Base-by-base conservation (phyloP, 139 green algal genomes). In the Closterium sp. region DNA sequence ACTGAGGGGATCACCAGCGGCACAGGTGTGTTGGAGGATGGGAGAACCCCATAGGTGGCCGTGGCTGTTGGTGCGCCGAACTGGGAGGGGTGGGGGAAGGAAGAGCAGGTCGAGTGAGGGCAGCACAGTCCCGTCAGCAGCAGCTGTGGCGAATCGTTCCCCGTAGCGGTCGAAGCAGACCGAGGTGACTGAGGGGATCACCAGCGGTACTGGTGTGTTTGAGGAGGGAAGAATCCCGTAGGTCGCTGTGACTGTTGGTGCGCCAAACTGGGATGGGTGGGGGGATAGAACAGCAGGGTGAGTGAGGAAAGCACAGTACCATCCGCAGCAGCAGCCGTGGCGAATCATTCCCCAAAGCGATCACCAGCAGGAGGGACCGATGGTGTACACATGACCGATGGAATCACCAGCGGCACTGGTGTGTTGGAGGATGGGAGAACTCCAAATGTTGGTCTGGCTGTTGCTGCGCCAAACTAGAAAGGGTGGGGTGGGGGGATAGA, bases 1-100 rank as follows among this genome's bases (percentile, higher is more conserved):
- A 93, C 91, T 8, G 91, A 91, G 69, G 89, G 81, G n/a, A 91
- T 86, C 81, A 86, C 31, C 0, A 89, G 32, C 21, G 90, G 90
- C 84, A 90, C 34, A 5, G 90, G 55, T 30, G 84, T 34, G 84
- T 81, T 91, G 85, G 84, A 10, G 1, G 90, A 28, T 81, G 90
- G 90, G 5, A 92, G 90, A 4, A 92, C 90, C 16, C 90, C 90
- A 5, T 92, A 92, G 1, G 90, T 92, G 33, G 90, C 90, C 2
- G 84, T 84, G 1, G 90, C 90, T 28, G 84, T 34, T 33, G 23
- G 16, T 12, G 33, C 34, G 10, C 90, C 90, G 66, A 92, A 92
- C 90, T 91, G 89, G 6, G 69, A 35, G 66, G 30, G 33, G 23
- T 21, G 23, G 85, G 6, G 16, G 0, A 69, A 31, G 10, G 30